phyloP scores from a whole-genome alignment of 2,329 filamentous ascomycete genomes.

The Apiospora phragmitis region DNA sequence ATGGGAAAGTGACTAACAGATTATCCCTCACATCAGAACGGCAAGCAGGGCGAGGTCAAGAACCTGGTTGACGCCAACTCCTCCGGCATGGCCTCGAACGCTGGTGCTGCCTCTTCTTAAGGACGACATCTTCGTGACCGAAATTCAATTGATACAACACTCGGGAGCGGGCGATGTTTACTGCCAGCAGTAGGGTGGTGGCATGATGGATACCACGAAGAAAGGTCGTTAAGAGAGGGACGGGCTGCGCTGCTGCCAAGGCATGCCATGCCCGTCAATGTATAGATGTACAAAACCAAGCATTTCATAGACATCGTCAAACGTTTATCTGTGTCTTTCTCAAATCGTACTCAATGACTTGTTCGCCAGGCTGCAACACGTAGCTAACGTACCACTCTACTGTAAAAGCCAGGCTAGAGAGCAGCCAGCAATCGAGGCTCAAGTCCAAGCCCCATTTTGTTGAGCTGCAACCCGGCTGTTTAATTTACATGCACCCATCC shows the following conservation, averaged over 20 bases:
- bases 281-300: slow-evolving; percentile 4
- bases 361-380: neutral
- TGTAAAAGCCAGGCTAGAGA: neutral
- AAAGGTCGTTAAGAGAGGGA: slow-evolving; percentile 13
- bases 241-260: neutral
- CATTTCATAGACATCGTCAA: slow-evolving; percentile 2
- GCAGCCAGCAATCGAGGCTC: neutral
- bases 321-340: neutral
- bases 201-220: neutral
- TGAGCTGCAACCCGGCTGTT: neutral
- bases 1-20: slow-evolving; percentile 23
- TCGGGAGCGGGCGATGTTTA: neutral
- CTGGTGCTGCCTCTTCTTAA: slow-evolving; percentile 39
- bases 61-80: slow-evolving; percentile 62
- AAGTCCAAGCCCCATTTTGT: slow-evolving; percentile 6
- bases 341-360: neutral
- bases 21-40: slow-evolving; percentile 66
- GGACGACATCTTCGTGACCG: slow-evolving; percentile 15
- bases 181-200: neutral
- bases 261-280: neutral
- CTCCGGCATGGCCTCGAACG: slow-evolving; percentile 36
- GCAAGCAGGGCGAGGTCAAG: slow-evolving; percentile 90
- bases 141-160: slow-evolving; percentile 14
- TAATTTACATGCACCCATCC: neutral
- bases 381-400: neutral